Evolutionary conservation across 2,329 filamentous ascomycete species (phyloP), one percentile per base, ranked within the genome.

Genomic region (Colletotrichum graminicola): DNA sequence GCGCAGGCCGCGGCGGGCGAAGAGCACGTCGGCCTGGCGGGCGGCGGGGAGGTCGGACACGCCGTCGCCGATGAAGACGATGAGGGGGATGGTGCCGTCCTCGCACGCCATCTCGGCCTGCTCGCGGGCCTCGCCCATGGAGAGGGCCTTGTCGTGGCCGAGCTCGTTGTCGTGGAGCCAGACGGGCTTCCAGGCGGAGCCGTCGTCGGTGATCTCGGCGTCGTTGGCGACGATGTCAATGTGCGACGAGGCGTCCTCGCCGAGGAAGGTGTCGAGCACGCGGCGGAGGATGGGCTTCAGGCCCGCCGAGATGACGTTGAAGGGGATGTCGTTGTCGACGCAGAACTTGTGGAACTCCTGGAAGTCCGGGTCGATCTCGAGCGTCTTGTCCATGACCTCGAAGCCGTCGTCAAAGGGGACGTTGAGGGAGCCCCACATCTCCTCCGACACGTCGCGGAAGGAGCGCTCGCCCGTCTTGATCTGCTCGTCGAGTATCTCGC

Each of bases 181-280:
- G 68, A 92, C 84, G 0, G 90, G 89, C 80, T 88, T 90, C 90
- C 90, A 92, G 55, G 84, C 76, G 21, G 83, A 85, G 0, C 89
- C 90, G 71, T 91, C 88, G 14, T 82, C 79, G 5, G 82, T 84
- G 75, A 92, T 91, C 47, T 84, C 79, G 10, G 88, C 90, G 66
- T 92, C 90, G 76, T 92, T 93, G 75, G 91, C 90, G 39, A 92
- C 89, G 73, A 92, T 92, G 60, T 91, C 84, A 75, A 92, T 92
- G 74, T 86, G 84, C 16, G 85, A 79, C 7, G 87, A 86, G 76
- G 82, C 82, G 71, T 90, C 85, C 76, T 90, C 88, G 51, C 91
- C 90, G 5, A 92, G 79, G 80, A 91, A 92, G 18, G 87, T 85
- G 75, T 92, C 89, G 36, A 92, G 83, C 0, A 92, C 90, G 66